phyloP scores from a whole-genome alignment of 371 early-diverging fungal genomes.

The Mortierella sp. region DNA sequence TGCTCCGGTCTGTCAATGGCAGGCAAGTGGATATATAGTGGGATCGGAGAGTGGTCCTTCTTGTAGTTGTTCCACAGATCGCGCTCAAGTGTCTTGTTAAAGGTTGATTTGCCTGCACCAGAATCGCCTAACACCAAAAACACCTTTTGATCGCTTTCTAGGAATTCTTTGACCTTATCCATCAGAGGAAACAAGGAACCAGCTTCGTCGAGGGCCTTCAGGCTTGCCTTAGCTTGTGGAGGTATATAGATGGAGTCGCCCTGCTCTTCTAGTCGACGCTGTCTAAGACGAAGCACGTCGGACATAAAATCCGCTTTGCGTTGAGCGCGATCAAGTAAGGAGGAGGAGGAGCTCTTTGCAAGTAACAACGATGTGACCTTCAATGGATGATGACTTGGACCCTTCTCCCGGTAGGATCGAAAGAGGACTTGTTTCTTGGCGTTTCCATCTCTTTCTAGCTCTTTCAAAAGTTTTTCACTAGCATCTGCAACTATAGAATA shows the following conservation, averaged over 20 bases:
- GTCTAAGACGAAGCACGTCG: neutral
- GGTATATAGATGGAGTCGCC: constrained; percentile 7
- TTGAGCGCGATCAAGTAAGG: constrained; percentile 16
- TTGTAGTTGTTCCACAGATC: constrained; percentile 11
- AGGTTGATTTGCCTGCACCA: constrained; percentile 22
- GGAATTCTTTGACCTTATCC: constrained; percentile 8
- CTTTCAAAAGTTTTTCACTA: neutral
- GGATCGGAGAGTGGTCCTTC: neutral
- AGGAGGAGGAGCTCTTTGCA: neutral
- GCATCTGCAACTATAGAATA: neutral
- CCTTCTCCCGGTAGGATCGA: neutral
- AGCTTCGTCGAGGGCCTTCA: neutral
- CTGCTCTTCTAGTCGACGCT: neutral
- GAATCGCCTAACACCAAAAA: constrained; percentile 22
- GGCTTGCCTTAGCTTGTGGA: constrained; percentile 12
- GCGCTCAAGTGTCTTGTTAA: constrained; percentile 7
- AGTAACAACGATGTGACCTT: neutral
- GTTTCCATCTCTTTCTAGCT: neutral
- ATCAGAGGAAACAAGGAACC: constrained; percentile 9
- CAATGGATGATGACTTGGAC: neutral
- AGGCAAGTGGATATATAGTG: constrained; percentile 10
- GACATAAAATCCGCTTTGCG: constrained; percentile 1
- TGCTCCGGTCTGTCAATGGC: constrained; percentile 12
- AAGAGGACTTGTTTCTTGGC: constrained; percentile 6
- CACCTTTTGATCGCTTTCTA: neutral